Percentiles rank a stretch among this genome's conserved stretches.
Evolutionary conservation across 1,284 basidiomycete genomes (phyloP).

Genomic region (Cutaneotrichosporon curvatum): DNA sequence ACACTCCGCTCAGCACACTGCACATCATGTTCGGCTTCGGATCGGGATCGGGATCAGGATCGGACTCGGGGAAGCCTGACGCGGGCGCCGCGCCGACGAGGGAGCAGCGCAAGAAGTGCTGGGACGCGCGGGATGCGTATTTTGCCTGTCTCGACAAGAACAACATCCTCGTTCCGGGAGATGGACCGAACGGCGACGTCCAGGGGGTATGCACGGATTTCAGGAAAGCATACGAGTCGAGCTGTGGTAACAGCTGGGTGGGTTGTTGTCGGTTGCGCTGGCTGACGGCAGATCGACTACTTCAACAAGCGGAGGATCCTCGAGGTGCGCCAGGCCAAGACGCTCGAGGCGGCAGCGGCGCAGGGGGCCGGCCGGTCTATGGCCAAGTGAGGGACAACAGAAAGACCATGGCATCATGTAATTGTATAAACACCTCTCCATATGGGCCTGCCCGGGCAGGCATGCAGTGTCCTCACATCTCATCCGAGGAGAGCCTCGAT

Average conservation of each 20-base stretch:
- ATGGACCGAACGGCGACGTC: slow-evolving; percentile 25
- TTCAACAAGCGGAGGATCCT: slow-evolving; percentile 48
- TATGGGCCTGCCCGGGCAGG: slow-evolving; percentile 1
- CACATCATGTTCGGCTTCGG: neutral
- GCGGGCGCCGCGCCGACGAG: slow-evolving; percentile 37
- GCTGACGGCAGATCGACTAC: slow-evolving; percentile 45
- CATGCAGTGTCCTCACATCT: slow-evolving; percentile 4
- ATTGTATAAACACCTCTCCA: slow-evolving; percentile 15
- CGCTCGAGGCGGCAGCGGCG: slow-evolving; percentile 37
- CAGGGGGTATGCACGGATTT: slow-evolving; percentile 32
- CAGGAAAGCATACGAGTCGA: slow-evolving; percentile 35
- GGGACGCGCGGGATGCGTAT: slow-evolving; percentile 45
- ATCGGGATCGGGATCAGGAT: neutral
- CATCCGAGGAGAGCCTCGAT: slow-evolving; percentile 42
- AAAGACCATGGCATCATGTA: slow-evolving; percentile 3
- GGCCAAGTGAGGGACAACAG: too few relatives aligned
- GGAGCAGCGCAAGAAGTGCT: slow-evolving; percentile 44
- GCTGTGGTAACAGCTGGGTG: slow-evolving; percentile 48
- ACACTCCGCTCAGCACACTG: too few relatives aligned
- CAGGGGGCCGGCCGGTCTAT: slow-evolving; percentile 14
- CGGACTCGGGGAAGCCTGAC: neutral
- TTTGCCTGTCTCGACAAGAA: slow-evolving; percentile 45
- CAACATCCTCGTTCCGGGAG: slow-evolving; percentile 33
- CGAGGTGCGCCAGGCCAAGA: slow-evolving; percentile 44
- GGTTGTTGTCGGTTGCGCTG: slow-evolving; percentile 17